Evolutionary conservation across 2,329 filamentous ascomycete species (phyloP).

Genomic region (Parafenestella ontariensis): DNA sequence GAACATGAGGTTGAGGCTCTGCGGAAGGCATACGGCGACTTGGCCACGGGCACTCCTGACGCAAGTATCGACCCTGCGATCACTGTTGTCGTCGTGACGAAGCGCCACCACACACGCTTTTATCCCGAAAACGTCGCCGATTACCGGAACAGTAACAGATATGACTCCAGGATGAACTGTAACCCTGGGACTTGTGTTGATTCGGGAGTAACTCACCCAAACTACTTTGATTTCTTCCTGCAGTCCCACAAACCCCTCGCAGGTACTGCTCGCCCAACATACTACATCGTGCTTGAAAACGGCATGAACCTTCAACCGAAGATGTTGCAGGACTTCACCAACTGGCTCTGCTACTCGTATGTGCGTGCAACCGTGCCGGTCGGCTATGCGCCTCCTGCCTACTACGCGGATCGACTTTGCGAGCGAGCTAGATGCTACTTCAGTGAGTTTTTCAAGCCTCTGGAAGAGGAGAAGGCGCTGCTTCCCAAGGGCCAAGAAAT

Average conservation of each 20-base stretch:
- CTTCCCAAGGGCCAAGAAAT: too few species aligned
- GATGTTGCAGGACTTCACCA: background rate
- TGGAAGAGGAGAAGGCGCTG: too few species aligned
- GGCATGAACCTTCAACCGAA: constrained; percentile 10
- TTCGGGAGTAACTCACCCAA: constrained; percentile 30
- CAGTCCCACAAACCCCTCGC: constrained; percentile 37
- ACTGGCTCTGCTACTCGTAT: constrained; percentile 43
- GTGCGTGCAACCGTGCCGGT: constrained; percentile 37
- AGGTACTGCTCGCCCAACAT: constrained; percentile 37
- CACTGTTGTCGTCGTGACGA: constrained; percentile 47
- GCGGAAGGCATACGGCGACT: background rate
- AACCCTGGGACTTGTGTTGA: constrained; percentile 40
- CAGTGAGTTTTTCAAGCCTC: constrained; percentile 2
- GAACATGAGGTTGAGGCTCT: background rate
- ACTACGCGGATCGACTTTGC: constrained; percentile 51
- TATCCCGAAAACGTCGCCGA: constrained; percentile 41
- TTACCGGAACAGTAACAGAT: too few species aligned
- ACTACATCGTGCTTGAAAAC: constrained; percentile 43
- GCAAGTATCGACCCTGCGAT: constrained; percentile 27
- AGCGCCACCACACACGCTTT: constrained; percentile 53
- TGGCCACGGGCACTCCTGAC: too few species aligned
- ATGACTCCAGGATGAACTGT: too few species aligned
- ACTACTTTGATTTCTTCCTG: constrained; percentile 45
- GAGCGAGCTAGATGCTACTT: constrained; percentile 41
- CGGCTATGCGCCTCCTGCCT: constrained; percentile 47